phyloP scores from a whole-genome alignment of 805 yeast genomes.

The Tetrapisispora taiwanensis region DNA sequence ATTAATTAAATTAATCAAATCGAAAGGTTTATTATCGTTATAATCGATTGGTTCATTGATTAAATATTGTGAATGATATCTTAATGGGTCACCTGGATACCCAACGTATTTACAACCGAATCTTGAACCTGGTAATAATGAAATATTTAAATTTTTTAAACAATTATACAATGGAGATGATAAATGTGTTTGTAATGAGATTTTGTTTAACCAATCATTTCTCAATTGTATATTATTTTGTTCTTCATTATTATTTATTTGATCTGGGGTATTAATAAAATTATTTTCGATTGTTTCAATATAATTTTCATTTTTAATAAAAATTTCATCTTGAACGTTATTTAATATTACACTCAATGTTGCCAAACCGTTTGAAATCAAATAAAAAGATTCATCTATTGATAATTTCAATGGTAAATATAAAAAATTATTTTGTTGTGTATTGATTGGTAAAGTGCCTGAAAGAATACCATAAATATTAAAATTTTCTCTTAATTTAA shows the following conservation, averaged over 20 bases:
- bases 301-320: too few species aligned
- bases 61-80: conserved; percentile 81
- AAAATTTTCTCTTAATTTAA: conserved; percentile 39
- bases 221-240: too few species aligned
- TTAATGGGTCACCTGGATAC: conserved; percentile 89
- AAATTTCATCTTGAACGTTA: too few species aligned
- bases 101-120: conserved; percentile 86
- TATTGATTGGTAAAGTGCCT: conserved; percentile 82
- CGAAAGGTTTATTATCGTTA: conserved; percentile 34
- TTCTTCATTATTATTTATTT: too few species aligned
- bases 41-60: conserved; percentile 39
- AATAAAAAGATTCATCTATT: conserved; percentile 64
- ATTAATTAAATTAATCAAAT: conserved; percentile 50
- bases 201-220: too few species aligned
- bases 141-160: neutral
- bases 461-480: conserved; percentile 68
- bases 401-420: conserved; percentile 73
- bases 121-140: conserved; percentile 64
- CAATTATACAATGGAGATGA: neutral
- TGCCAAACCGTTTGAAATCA: conserved; percentile 37
- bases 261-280: too few species aligned
- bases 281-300: too few species aligned
- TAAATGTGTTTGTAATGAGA: neutral
- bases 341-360: conserved; percentile 2
- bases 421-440: conserved; percentile 84